These are phyloP conservation scores for Linnemannia hyalina DNA, from an alignment of 192 early-diverging fungal species.

Conservation along the genomic window DNA sequence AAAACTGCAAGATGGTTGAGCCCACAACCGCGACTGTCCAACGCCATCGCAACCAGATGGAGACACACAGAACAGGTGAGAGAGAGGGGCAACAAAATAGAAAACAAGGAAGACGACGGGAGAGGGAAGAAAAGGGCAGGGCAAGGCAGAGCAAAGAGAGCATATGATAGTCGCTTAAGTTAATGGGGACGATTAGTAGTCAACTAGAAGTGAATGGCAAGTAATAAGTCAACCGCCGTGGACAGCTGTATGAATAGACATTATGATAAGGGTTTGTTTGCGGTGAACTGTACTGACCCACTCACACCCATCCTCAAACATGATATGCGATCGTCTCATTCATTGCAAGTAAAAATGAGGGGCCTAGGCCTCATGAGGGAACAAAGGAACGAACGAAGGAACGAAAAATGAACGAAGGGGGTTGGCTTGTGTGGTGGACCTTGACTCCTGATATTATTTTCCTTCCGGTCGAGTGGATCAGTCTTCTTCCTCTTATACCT, in stretches of 20 bases:
- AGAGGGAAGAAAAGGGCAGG: background rate
- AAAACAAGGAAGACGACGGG: background rate
- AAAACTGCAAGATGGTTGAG: constrained; percentile 3
- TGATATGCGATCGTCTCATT: background rate
- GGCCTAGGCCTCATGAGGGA: background rate
- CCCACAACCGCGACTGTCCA: constrained; percentile 4
- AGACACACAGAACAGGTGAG: background rate
- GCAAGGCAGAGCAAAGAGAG: background rate
- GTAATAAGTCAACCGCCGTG: no score
- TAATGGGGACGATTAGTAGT: background rate
- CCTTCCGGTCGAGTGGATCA: background rate
- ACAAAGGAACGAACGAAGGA: background rate
- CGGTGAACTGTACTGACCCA: background rate
- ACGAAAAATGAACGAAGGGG: no score
- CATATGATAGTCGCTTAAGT: background rate
- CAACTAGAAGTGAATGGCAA: no score
- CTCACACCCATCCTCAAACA: background rate
- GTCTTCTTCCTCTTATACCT: background rate
- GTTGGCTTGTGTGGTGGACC: no score
- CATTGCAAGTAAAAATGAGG: background rate
- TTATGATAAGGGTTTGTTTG: no score
- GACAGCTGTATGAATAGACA: no score
- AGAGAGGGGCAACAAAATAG: background rate
- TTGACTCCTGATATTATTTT: background rate
- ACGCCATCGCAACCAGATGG: background rate